These are phyloP conservation scores for Gaertneriomyces sp. DNA, from an alignment of 192 early-diverging fungal genomes.

Conservation along the genomic window DNA sequence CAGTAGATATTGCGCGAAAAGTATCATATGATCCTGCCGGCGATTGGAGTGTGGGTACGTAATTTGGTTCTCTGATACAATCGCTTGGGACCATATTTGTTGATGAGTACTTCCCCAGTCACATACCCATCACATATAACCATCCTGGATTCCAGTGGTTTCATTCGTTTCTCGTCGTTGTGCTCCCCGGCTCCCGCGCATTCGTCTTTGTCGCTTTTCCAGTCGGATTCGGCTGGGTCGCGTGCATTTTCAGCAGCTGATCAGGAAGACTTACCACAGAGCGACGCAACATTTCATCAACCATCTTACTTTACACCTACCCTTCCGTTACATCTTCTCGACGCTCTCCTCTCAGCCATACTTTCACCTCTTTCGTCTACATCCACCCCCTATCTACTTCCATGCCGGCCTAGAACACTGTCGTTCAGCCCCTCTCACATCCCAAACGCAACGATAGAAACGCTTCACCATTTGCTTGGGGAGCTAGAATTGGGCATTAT, in stretches of 20 bases:
- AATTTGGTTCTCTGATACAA: neutral
- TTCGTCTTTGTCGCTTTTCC: neutral
- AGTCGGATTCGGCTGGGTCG: too few species aligned
- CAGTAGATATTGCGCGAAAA: constrained; percentile 11
- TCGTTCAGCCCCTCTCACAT: constrained; percentile 10
- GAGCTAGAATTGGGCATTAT: constrained; percentile 12
- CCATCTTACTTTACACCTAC: too few species aligned
- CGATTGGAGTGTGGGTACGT: constrained; percentile 22
- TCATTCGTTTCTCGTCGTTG: constrained; percentile 17
- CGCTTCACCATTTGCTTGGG: constrained; percentile 9
- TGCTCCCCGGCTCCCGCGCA: constrained; percentile 6
- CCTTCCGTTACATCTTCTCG: constrained; percentile 8
- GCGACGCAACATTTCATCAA: too few species aligned
- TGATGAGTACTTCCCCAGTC: neutral
- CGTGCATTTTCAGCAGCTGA: too few species aligned
- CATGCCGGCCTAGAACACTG: constrained; percentile 9
- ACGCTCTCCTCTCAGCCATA: constrained; percentile 18
- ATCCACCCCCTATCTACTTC: constrained; percentile 14
- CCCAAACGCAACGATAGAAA: constrained; percentile 13
- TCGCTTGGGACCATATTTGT: neutral
- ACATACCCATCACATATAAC: neutral
- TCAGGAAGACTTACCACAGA: too few species aligned
- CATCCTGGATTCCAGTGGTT: constrained; percentile 24
- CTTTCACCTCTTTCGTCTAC: constrained; percentile 10
- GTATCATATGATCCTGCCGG: constrained; percentile 20